Evolutionary conservation across 768 basidiomycete genomes (phyloP).

Genomic region (Mycena haematopus): DNA sequence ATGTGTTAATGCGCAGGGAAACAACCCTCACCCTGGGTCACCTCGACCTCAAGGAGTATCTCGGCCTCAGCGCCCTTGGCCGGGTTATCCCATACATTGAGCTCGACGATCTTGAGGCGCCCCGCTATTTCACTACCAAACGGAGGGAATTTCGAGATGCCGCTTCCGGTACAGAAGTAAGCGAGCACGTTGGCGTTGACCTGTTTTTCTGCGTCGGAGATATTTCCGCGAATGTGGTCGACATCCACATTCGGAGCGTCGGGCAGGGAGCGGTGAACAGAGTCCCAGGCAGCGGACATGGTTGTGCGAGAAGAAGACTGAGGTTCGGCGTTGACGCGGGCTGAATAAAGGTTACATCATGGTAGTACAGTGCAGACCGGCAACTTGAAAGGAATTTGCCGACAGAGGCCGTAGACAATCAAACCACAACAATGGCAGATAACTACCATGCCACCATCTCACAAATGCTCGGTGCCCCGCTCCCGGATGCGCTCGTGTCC

Average conservation of each 20-base stretch:
- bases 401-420: background rate
- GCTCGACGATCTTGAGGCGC: conserved; percentile 7
- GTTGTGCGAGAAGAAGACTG: too few relatives aligned
- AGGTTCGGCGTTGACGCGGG: too few relatives aligned
- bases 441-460: background rate
- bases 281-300: background rate
- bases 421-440: background rate
- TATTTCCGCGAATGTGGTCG: conserved; percentile 47
- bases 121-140: conserved; percentile 4
- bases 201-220: conserved; percentile 46
- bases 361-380: too few relatives aligned
- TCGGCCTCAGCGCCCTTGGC: conserved; percentile 34
- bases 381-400: background rate
- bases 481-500: conserved; percentile 33
- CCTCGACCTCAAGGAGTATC: conserved; percentile 47
- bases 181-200: conserved; percentile 40
- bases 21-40: conserved; percentile 28
- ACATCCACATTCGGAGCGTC: conserved; percentile 33
- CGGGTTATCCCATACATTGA: conserved; percentile 10
- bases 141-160: background rate
- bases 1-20: background rate
- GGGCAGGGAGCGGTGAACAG: conserved; percentile 30
- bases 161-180: conserved; percentile 40
- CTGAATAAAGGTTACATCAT: too few relatives aligned
- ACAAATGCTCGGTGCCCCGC: conserved; percentile 29